A percentile compares a stretch with the other conserved stretches of the same genome.
phyloP scores from a whole-genome alignment of 2,329 filamentous ascomycete species.

The Ascochyta koolunga region DNA sequence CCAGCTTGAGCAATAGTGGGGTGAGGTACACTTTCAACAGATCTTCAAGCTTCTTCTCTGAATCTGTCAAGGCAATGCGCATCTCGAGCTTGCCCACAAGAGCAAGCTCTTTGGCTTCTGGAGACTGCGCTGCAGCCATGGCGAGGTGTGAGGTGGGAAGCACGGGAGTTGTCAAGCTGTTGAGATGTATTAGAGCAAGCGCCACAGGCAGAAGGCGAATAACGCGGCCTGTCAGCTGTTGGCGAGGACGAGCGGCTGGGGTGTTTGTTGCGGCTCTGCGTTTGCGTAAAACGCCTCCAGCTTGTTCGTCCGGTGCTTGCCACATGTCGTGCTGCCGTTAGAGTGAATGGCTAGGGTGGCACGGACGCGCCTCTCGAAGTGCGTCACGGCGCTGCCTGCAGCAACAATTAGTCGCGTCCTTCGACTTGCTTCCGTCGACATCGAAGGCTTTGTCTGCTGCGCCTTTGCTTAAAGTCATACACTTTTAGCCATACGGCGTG shows the following conservation, averaged over 20 bases:
- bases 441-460: constrained; percentile 21
- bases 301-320: constrained; percentile 29
- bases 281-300: constrained; percentile 18
- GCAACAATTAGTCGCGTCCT: constrained; percentile 30
- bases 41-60: constrained; percentile 80
- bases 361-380: constrained; percentile 19
- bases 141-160: constrained; percentile 12
- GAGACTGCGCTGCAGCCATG: constrained; percentile 41
- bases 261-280: constrained; percentile 14
- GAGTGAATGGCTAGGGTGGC: constrained; percentile 23
- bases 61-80: constrained; percentile 79
- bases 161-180: constrained; percentile 4
- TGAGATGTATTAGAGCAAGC: constrained; percentile 15
- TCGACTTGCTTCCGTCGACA: constrained; percentile 30
- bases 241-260: constrained; percentile 5
- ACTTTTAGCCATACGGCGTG: neutral
- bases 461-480: neutral
- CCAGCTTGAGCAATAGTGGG: constrained; percentile 83
- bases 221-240: constrained; percentile 27
- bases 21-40: constrained; percentile 80
- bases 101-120: constrained; percentile 75
- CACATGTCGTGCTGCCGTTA: constrained; percentile 26
- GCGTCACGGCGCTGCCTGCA: constrained; percentile 27
- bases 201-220: constrained; percentile 32
- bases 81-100: constrained; percentile 87